A percentile compares a stretch with the other conserved stretches of the same genome.
Conservation (phyloP, 441 rosid species). For the Sinapis alba region DNA sequence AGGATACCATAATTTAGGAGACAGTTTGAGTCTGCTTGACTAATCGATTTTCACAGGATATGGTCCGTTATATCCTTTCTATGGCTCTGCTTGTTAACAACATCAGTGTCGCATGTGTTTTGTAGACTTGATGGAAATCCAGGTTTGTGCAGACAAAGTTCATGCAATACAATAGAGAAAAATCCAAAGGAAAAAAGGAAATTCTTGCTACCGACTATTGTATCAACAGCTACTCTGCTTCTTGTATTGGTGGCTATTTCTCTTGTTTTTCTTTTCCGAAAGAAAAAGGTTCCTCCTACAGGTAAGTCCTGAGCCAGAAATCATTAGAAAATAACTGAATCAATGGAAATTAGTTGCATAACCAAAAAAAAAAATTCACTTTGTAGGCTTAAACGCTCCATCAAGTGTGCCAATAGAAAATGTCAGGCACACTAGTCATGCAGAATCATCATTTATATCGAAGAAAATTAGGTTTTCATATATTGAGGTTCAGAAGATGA, state of each 20-base stretch:
- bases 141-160: not conserved
- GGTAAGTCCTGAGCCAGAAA: not conserved
- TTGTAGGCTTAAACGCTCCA: not conserved
- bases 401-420: not conserved
- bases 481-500: conserved; percentile 36
- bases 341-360: not conserved
- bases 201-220: conserved; percentile 5
- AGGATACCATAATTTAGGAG: too few species aligned
- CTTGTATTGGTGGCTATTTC: not conserved
- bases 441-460: not conserved
- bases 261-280: conserved; percentile 15
- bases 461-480: conserved; percentile 27
- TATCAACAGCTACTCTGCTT: conserved; percentile 11
- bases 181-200: not conserved
- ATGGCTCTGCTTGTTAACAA: not conserved
- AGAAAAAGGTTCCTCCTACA: conserved; percentile 17
- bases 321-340: not conserved
- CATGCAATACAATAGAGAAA: not conserved
- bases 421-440: not conserved
- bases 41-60: too few species aligned
- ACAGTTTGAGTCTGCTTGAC: too few species aligned
- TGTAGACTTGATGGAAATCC: conserved; percentile 32
- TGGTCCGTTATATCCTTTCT: too few species aligned
- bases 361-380: not conserved
- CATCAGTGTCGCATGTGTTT: not conserved